Conservation (phyloP, 257 asterid genomes). For the Forsythia viridissima region DNA sequence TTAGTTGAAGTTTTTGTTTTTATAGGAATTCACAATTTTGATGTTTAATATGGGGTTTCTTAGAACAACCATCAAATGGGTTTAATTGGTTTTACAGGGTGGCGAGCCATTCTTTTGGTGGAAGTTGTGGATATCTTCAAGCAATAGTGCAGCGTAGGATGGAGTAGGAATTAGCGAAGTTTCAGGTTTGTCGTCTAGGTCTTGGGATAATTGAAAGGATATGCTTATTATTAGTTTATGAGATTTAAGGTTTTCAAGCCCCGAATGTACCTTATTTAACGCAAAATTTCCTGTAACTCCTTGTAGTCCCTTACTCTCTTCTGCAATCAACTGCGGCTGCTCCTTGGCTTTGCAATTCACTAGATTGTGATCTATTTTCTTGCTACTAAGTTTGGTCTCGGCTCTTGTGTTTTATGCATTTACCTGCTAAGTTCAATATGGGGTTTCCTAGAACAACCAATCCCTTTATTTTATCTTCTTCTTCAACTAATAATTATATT, state of each 20-base stretch:
- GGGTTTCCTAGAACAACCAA: too few relatives aligned
- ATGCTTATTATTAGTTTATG: constrained; percentile 50
- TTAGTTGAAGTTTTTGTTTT: too few relatives aligned
- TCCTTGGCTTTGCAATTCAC: constrained; percentile 33
- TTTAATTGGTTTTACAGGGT: too few relatives aligned
- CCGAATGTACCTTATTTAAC: constrained; percentile 54
- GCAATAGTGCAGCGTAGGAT: constrained; percentile 73
- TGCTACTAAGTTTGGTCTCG: constrained; percentile 27
- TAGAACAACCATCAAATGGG: too few relatives aligned
- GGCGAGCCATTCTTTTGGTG: constrained; percentile 71
- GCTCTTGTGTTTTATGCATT: constrained; percentile 32
- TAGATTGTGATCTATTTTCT: constrained; percentile 29
- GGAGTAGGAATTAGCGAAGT: constrained; percentile 47
- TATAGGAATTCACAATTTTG: too few relatives aligned
- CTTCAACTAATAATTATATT: too few relatives aligned
- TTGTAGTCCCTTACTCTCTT: constrained; percentile 23
- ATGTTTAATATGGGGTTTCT: too few relatives aligned
- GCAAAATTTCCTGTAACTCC: constrained; percentile 30
- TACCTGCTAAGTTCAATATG: too few relatives aligned
- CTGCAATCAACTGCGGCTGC: constrained; percentile 19
- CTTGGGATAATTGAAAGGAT: constrained; percentile 78
- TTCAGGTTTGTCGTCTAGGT: constrained; percentile 70
- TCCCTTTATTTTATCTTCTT: too few relatives aligned
- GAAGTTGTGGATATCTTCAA: constrained; percentile 92
- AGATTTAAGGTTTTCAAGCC: constrained; percentile 45